Conservation (phyloP, 2,329 filamentous ascomycete species). For the Pyrenophora teres region DNA sequence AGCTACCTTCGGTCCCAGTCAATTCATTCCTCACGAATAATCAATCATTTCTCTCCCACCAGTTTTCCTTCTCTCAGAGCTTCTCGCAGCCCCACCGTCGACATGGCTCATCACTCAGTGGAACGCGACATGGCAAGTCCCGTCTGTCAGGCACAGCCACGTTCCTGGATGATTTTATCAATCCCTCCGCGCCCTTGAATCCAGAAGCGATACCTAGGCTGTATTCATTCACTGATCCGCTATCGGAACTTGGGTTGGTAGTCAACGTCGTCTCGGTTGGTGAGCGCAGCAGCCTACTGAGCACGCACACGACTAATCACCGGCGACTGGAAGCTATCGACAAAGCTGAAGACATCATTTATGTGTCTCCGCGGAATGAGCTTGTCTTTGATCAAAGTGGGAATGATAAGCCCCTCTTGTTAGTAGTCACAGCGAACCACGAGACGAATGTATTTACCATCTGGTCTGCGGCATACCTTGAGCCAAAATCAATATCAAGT, state of each 20-base stretch:
- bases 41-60: slow-evolving; percentile 58
- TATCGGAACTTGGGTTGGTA: slow-evolving; percentile 83
- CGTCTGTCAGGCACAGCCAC: slow-evolving; percentile 27
- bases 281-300: slow-evolving; percentile 37
- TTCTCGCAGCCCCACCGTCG: slow-evolving; percentile 41
- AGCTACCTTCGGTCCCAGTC: slow-evolving; percentile 65
- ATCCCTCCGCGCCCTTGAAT: slow-evolving; percentile 27
- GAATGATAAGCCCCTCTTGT: slow-evolving; percentile 58
- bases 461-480: slow-evolving; percentile 80
- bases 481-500: slow-evolving; percentile 62
- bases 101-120: slow-evolving; percentile 35
- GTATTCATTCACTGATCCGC: slow-evolving; percentile 82
- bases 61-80: slow-evolving; percentile 55
- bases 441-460: slow-evolving; percentile 78
- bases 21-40: slow-evolving; percentile 74
- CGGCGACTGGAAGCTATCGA: slow-evolving; percentile 65
- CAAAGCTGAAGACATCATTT: slow-evolving; percentile 79
- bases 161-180: slow-evolving; percentile 42
- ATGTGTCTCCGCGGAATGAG: slow-evolving; percentile 72
- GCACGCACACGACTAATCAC: slow-evolving; percentile 38
- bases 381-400: slow-evolving; percentile 54
- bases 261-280: slow-evolving; percentile 53
- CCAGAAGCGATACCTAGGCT: slow-evolving; percentile 69
- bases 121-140: slow-evolving; percentile 28
- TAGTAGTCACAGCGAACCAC: slow-evolving; percentile 81